Evolutionary conservation across 2,329 filamentous ascomycete genomes (phyloP).

Genomic region (Beauveria sp.): DNA sequence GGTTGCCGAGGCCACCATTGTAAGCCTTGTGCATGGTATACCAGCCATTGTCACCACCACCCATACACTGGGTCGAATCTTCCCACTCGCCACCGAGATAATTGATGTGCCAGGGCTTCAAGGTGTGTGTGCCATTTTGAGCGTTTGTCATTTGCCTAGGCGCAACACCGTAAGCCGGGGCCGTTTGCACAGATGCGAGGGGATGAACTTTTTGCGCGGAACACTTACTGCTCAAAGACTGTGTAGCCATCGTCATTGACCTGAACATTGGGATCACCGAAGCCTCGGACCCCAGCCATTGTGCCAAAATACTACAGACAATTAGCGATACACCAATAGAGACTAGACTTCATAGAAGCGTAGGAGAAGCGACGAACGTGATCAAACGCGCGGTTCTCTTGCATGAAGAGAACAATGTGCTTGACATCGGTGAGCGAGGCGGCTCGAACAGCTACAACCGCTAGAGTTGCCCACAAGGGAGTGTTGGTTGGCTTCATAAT

Average conservation of each 20-base stretch:
- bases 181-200: background rate
- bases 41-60: slow-evolving; percentile 44
- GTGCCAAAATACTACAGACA: slow-evolving; percentile 41
- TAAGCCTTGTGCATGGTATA: slow-evolving; percentile 41
- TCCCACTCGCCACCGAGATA: slow-evolving; percentile 39
- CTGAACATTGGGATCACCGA: slow-evolving; percentile 34
- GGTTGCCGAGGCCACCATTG: slow-evolving; percentile 41
- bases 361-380: slow-evolving; percentile 18
- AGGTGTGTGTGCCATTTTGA: slow-evolving; percentile 32
- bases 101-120: slow-evolving; percentile 44
- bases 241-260: slow-evolving; percentile 27
- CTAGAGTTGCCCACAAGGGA: background rate
- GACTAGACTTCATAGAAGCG: background rate
- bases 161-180: background rate
- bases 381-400: slow-evolving; percentile 31
- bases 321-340: background rate
- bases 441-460: slow-evolving; percentile 18
- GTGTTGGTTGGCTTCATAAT: background rate
- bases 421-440: slow-evolving; percentile 42
- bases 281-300: slow-evolving; percentile 45
- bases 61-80: slow-evolving; percentile 44
- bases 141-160: slow-evolving; percentile 29
- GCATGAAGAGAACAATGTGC: slow-evolving; percentile 51
- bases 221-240: slow-evolving; percentile 41
- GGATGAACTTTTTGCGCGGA: background rate